Percentiles rank a stretch among this genome's conserved stretches.
Conservation (phyloP, 306 rosid genomes). For the Rosa multiflora region DNA sequence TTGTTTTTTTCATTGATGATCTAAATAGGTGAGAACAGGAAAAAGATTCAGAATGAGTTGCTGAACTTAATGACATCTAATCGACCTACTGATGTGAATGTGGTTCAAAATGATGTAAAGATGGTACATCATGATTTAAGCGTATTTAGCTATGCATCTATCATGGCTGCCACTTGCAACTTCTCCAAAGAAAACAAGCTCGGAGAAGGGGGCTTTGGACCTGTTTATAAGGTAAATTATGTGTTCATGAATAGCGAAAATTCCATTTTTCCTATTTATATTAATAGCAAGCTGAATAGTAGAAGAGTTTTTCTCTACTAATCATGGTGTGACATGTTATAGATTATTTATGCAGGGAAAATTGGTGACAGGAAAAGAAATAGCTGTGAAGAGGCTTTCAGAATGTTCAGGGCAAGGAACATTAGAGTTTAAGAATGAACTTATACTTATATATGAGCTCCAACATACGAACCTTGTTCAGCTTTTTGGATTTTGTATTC, state of each 20-base stretch:
- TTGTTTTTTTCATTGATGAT: not conserved
- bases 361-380: not conserved
- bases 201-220: slow-evolving; percentile 5
- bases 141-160: not conserved
- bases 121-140: not conserved
- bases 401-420: slow-evolving; percentile 18
- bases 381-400: slow-evolving; percentile 22
- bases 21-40: not conserved
- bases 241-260: not conserved
- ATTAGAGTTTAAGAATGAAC: not conserved
- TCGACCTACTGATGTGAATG: not conserved
- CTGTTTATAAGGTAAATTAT: slow-evolving; percentile 11
- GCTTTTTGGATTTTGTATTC: slow-evolving; percentile 5
- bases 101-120: not conserved
- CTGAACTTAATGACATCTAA: not conserved
- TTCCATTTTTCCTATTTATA: not conserved
- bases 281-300: not conserved
- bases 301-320: not conserved
- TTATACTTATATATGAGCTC: slow-evolving; percentile 3
- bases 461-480: not conserved
- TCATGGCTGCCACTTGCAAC: not conserved
- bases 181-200: slow-evolving; percentile 8
- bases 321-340: not conserved
- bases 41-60: not conserved
- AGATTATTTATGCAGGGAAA: slow-evolving; percentile 9